Evolutionary conservation across 495 filamentous ascomycete species (phyloP).

Genomic region (Neurospora sp.): DNA sequence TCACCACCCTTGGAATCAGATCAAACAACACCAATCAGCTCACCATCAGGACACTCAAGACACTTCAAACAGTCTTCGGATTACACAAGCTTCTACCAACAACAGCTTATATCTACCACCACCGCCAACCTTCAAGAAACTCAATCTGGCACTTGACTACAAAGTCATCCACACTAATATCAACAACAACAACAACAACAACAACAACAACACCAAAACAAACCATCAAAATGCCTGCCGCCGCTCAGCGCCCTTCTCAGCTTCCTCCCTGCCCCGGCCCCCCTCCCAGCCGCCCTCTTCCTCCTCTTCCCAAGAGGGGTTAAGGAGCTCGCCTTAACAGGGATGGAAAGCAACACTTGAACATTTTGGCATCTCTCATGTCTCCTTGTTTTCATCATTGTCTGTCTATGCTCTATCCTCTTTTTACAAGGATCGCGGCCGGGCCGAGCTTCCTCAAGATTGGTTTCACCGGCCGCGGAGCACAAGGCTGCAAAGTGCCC

Average conservation of each 20-base stretch:
- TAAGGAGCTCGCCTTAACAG: constrained; percentile 9
- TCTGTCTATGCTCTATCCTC: constrained; percentile 2
- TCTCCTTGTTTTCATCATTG: constrained; percentile 5
- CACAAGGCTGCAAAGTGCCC: constrained; percentile 12
- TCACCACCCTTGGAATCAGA: constrained; percentile 14
- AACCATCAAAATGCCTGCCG: constrained; percentile 48
- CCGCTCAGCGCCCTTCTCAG: constrained; percentile 51
- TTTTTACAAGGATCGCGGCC: constrained; percentile 10
- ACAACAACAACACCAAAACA: constrained; percentile 7
- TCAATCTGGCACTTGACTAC: not conserved
- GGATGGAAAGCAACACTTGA: not conserved
- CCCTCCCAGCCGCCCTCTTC: constrained; percentile 72
- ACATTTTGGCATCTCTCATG: constrained; percentile 7
- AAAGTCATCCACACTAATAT: not conserved
- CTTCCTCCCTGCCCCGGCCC: constrained; percentile 81
- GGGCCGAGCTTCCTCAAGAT: constrained; percentile 6
- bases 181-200: constrained; percentile 2
- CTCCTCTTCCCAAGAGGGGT: constrained; percentile 66
- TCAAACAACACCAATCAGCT: constrained; percentile 13
- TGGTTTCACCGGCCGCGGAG: constrained; percentile 3
- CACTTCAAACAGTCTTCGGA: constrained; percentile 2
- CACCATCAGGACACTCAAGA: constrained; percentile 10
- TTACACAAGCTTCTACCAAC: not conserved
- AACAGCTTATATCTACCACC: constrained; percentile 1
- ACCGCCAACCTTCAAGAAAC: not conserved